A percentile compares a stretch with the other conserved stretches of the same genome.
Evolutionary conservation across 2,329 filamentous ascomycete species (phyloP).

Genomic region (Penicillium sp.): DNA sequence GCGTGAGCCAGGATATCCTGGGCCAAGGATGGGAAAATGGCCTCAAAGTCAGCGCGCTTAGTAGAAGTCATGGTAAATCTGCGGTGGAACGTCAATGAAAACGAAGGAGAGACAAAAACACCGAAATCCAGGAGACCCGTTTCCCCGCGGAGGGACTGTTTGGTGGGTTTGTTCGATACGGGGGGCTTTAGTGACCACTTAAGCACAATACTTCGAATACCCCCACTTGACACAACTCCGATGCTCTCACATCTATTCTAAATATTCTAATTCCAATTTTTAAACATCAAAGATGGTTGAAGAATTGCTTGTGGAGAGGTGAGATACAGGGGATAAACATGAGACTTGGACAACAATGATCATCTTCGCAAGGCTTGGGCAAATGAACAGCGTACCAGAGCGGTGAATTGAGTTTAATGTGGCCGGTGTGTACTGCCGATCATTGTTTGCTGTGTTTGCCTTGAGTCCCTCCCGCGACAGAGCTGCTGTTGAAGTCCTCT

Average conservation of each 20-base stretch:
- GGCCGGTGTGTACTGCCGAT: not conserved
- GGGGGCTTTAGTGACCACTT: not conserved
- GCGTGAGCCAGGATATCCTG: conserved; percentile 79
- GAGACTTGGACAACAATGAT: not conserved
- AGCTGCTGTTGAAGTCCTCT: not conserved
- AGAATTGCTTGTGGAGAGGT: no score
- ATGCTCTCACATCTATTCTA: no score
- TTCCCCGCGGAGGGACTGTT: conserved; percentile 25
- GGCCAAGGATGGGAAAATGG: conserved; percentile 82
- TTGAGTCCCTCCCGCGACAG: conserved; percentile 6
- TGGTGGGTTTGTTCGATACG: conserved; percentile 25
- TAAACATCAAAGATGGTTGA: no score
- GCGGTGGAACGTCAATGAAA: conserved; percentile 6
- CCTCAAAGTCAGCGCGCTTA: conserved; percentile 74
- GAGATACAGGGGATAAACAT: no score
- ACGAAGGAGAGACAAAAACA: conserved; percentile 7
- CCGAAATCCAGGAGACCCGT: conserved; percentile 3
- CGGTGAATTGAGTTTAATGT: not conserved
- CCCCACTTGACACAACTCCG: no score
- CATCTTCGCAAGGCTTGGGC: no score
- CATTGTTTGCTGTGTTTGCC: conserved; percentile 27
- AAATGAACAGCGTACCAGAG: not conserved
- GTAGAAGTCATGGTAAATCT: conserved; percentile 66
- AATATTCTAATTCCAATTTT: no score
- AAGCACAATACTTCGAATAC: not conserved